A percentile compares a stretch with the other conserved stretches of the same genome.
Evolutionary conservation across 306 rosid species (phyloP).

Genomic region (Quercus suber): DNA sequence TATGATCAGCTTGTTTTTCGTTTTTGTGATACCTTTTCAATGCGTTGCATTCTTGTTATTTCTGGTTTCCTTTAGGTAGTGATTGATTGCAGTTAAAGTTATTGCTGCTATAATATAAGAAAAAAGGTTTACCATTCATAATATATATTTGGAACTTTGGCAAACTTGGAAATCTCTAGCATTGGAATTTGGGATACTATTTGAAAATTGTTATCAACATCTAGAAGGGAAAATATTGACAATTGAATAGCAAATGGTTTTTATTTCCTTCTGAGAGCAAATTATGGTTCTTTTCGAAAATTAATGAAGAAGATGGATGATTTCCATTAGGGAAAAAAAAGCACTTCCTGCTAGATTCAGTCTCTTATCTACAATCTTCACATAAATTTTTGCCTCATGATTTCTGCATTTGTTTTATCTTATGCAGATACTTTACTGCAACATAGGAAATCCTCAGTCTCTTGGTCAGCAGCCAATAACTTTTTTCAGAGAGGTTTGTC

Average conservation of each 20-base stretch:
- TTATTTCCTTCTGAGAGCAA: not conserved
- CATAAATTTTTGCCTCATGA: not conserved
- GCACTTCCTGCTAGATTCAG: not conserved
- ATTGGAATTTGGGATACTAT: not conserved
- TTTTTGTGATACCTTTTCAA: not conserved
- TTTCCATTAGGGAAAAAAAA: not conserved
- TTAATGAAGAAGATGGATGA: not conserved
- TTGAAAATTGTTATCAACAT: not conserved
- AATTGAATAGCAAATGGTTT: not conserved
- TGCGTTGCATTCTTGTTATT: not conserved
- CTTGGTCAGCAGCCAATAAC: conserved; percentile 85
- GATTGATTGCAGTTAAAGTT: not conserved
- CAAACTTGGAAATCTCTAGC: not conserved
- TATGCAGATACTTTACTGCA: conserved; percentile 81
- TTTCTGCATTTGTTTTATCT: conserved; percentile 17
- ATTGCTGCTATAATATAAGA: not conserved
- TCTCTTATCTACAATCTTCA: not conserved
- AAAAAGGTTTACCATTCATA: not conserved
- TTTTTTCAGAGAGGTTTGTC: conserved; percentile 89
- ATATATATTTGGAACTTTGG: not conserved
- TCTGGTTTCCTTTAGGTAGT: not conserved
- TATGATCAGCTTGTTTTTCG: not conserved
- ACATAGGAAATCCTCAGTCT: conserved; percentile 95
- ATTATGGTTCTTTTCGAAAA: not conserved
- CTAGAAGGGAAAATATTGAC: not conserved